Evolutionary conservation across 768 basidiomycete genomes (phyloP), one percentile per base, ranked within the genome.

Genomic region (Lactarius evosmus): DNA sequence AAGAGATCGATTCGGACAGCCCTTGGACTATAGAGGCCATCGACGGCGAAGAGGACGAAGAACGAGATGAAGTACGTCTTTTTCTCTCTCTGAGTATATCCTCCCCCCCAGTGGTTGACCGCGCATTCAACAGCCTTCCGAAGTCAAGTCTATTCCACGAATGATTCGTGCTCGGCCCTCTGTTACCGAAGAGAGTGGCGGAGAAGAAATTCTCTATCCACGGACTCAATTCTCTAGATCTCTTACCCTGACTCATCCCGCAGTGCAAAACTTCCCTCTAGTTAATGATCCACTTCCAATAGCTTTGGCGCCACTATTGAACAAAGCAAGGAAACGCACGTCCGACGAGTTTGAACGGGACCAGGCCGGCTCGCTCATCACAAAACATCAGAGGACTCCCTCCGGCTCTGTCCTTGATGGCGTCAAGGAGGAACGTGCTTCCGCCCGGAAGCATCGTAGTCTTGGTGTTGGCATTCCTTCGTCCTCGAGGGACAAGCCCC

Each of bases 11-110:
- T 50, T 84, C 88, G 3, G 89, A 91, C 70, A 93, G 89, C 69
- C 91, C 90, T 6, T 93, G 90, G 91, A 93, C 91, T 14, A 91
- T 92, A 67, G 91, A 93, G 69, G 91, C 91, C 7, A 77, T 93
- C 57, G 91, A 93, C 75, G 88, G 88, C 46, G 91, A 92, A 71
- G 73, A 65, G 36, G 63, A 77, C 29, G 89, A 89, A 56, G 89
- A 88, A 63, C 79, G 78, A 64, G 84, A 88, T 68, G 83, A 90
- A 78, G 89, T 87, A 74, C 22, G 78, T 72, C 51, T 38, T 65
- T 30, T 46, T 25, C 32, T 50, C 57, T 59, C 62, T 56, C 65
- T 46, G 22, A 12, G n/a, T 46, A 7, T 67, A 60, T 41, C 27
- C 25, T 32, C 11, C 29, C 7, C 61, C 67, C 29, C 27, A 7